Percentiles rank a stretch among this genome's conserved stretches.
Conservation (phyloP, 2,329 filamentous ascomycete species). For the Ophiostoma populinum region DNA sequence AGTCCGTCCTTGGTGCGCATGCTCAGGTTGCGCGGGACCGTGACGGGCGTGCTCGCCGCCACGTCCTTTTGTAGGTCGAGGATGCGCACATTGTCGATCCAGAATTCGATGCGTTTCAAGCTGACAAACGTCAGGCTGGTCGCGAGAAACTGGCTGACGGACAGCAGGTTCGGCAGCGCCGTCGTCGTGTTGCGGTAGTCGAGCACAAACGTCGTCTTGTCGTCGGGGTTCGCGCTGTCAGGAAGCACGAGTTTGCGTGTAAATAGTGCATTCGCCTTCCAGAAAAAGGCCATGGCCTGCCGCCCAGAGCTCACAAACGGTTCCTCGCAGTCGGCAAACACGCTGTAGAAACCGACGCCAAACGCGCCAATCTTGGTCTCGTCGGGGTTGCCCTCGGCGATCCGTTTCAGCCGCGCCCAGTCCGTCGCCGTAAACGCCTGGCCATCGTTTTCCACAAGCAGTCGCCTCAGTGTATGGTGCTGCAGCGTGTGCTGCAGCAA, state of each 20-base stretch:
- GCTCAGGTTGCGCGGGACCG: slow-evolving; percentile 63
- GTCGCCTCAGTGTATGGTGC: slow-evolving; percentile 68
- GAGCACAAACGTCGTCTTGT: slow-evolving; percentile 78
- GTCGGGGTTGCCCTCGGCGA: slow-evolving; percentile 97
- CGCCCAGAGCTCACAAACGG: slow-evolving; percentile 88
- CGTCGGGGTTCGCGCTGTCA: slow-evolving; percentile 29
- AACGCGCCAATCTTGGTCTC: slow-evolving; percentile 99
- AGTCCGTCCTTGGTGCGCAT: slow-evolving; percentile 70
- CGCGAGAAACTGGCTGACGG: slow-evolving; percentile 78
- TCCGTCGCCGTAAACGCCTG: slow-evolving; percentile 76
- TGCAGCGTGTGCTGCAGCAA: slow-evolving; percentile 67
- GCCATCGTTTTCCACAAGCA: slow-evolving; percentile 90
- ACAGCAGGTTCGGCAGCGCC: slow-evolving; percentile 69
- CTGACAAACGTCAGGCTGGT: slow-evolving; percentile 94
- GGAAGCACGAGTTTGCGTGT: slow-evolving; percentile 70
- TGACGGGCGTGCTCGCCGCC: slow-evolving; percentile 55
- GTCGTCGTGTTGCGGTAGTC: slow-evolving; percentile 85
- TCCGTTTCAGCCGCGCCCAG: slow-evolving; percentile 85
- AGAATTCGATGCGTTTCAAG: slow-evolving; percentile 72
- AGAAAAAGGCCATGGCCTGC: slow-evolving; percentile 96
- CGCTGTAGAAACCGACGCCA: slow-evolving; percentile 95
- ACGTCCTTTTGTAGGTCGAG: slow-evolving; percentile 68
- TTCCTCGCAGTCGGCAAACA: slow-evolving; percentile 95
- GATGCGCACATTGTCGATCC: slow-evolving; percentile 74
- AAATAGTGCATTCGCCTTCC: slow-evolving; percentile 96